Evolutionary conservation across 2,329 filamentous ascomycete genomes (phyloP).

Genomic region (Sphaerulina vaccinii): DNA sequence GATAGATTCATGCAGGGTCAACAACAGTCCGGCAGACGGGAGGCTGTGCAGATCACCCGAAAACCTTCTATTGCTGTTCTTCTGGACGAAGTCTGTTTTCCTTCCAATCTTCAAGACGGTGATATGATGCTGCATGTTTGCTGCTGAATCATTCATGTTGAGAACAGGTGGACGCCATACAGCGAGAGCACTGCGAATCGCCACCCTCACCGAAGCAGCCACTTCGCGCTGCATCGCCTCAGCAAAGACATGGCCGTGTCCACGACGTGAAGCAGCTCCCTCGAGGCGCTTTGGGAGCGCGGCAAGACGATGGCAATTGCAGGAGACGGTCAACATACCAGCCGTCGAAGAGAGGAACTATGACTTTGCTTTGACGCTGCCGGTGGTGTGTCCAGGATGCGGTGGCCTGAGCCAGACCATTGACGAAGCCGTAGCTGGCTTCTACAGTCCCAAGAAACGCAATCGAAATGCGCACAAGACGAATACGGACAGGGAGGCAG

Average conservation of each 20-base stretch:
- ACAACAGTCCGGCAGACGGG: background rate
- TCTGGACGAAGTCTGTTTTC: too few species aligned
- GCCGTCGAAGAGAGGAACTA: too few species aligned
- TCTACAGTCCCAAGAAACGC: slow-evolving; percentile 53
- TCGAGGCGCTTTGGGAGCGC: slow-evolving; percentile 17
- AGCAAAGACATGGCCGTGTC: too few species aligned
- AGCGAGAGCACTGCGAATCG: slow-evolving; percentile 6
- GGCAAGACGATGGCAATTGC: background rate
- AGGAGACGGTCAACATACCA: background rate
- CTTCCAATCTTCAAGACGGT: background rate
- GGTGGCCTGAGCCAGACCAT: slow-evolving; percentile 60
- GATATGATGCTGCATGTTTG: background rate
- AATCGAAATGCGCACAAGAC: slow-evolving; percentile 30
- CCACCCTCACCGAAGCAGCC: slow-evolving; percentile 2
- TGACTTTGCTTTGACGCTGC: slow-evolving; percentile 27
- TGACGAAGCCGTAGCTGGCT: slow-evolving; percentile 56
- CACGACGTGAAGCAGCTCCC: slow-evolving; percentile 1
- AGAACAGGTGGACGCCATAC: background rate
- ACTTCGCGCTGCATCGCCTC: background rate
- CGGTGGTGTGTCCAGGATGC: slow-evolving; percentile 57
- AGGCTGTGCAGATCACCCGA: background rate
- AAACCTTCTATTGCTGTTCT: background rate
- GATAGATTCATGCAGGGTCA: background rate
- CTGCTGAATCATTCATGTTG: background rate
- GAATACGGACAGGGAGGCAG: slow-evolving; percentile 31